Evolutionary conservation across 108 stramenopile genomes (phyloP), one percentile per base, ranked within the genome.

Genomic region (Pseudonitzschia pungens): DNA sequence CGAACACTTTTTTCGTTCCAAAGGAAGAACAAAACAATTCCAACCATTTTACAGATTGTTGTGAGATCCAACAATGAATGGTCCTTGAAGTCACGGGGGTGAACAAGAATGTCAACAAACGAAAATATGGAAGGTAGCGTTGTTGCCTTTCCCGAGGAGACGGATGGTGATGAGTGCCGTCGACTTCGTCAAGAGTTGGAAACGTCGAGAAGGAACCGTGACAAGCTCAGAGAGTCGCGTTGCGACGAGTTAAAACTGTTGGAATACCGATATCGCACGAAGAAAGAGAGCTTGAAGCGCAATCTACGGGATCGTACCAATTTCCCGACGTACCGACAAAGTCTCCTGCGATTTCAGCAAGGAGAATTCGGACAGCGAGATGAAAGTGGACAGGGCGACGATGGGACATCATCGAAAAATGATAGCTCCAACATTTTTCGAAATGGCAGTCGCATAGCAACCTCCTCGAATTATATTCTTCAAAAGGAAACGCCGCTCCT

Each of bases 401-500:
- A 36, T 36, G 6, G 6, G 4, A 36, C 36, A 36, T 36, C 36
- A 36, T 6, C 36, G 4, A 36, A 36, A 2, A 36, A 36, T 36
- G 6, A 2, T 2, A 36, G 36, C 36, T 36, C 4, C 36, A 48
- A 18, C 14, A 22, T 2, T 24, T 22, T 11, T 24, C 54, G 26
- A 10, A 40, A 5, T 40, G 18, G 14, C 6, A 18, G 60, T 14
- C 12, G n/a, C 32, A 15, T 14, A 18, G 36, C n/a, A 5, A 24
- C 60, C 7, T 18, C 33, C n/a, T 62, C 60, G n/a, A 62, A 62
- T 21, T 67, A 67, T 50, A 29, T 51, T 7, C 6, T 67, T 5
- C 15, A 67, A 26, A 3, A 48, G 44, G 66, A 67, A 22, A 67
- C 66, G 24, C 42, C 0, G 4, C 66, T 67, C 28, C 9, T 67